Evolutionary conservation across 2,329 filamentous ascomycete species (phyloP).

Genomic region (Aspergillus fumigatus): DNA sequence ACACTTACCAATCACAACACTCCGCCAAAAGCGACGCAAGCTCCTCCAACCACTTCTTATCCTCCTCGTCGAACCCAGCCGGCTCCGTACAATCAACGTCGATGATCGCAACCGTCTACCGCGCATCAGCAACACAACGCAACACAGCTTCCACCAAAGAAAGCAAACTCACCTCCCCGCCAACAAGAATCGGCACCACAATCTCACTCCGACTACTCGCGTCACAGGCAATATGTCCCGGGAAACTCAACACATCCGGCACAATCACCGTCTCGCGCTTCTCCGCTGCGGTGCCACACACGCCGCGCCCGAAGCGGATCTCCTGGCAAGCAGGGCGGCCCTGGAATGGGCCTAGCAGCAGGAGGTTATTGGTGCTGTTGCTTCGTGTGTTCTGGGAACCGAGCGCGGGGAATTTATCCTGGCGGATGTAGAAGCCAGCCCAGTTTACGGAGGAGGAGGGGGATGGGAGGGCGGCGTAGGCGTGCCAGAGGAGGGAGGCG

Average conservation of each 20-base stretch:
- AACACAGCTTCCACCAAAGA: neutral
- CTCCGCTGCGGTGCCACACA: constrained; percentile 43
- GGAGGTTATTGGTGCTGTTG: constrained; percentile 20
- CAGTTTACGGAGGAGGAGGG: constrained; percentile 46
- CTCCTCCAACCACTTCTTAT: constrained; percentile 40
- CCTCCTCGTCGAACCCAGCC: constrained; percentile 42
- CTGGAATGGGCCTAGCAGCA: constrained; percentile 46
- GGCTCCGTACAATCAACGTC: constrained; percentile 45
- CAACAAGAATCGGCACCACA: constrained; percentile 44
- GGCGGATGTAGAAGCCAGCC: constrained; percentile 46
- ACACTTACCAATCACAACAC: constrained; percentile 38
- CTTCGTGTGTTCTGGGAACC: constrained; percentile 5
- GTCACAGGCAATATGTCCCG: constrained; percentile 49
- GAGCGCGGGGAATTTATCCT: constrained; percentile 37
- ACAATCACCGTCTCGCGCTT: constrained; percentile 39
- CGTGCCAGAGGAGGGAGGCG: constrained; percentile 47
- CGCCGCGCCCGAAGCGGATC: constrained; percentile 43
- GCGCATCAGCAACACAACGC: neutral
- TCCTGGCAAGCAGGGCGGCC: constrained; percentile 47
- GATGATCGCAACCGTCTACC: constrained; percentile 45
- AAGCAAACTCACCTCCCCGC: constrained; percentile 32
- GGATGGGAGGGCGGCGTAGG: constrained; percentile 40
- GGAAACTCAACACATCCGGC: constrained; percentile 41
- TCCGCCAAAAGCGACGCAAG: constrained; percentile 38
- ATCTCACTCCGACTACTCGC: constrained; percentile 47